These are phyloP conservation scores for Dentipellis sp. DNA, from an alignment of 768 basidiomycete genomes.

Conservation along the genomic window DNA sequence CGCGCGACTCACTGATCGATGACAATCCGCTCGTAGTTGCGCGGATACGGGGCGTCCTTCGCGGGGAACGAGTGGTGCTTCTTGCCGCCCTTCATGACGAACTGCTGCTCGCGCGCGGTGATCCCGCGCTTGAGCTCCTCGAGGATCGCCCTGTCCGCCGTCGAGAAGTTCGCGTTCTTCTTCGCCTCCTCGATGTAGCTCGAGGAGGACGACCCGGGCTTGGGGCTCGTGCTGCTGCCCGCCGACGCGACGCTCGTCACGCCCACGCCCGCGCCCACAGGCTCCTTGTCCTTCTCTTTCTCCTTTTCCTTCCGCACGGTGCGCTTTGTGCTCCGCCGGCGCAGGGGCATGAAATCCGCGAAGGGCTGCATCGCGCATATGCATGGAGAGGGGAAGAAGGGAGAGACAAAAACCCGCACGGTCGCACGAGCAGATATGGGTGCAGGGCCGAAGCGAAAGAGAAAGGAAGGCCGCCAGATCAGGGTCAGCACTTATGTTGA, in stretches of 20 bases:
- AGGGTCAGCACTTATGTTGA: neutral
- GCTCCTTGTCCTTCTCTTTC: slow-evolving; percentile 2
- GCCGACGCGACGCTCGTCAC: neutral
- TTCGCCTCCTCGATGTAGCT: neutral
- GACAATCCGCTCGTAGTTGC: slow-evolving; percentile 52
- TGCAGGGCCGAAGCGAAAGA: neutral
- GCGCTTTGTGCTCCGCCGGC: slow-evolving; percentile 7
- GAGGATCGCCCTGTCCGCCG: slow-evolving; percentile 52
- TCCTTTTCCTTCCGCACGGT: slow-evolving; percentile 5
- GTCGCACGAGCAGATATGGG: neutral
- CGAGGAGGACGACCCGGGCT: neutral
- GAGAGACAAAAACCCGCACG: neutral
- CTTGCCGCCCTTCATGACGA: slow-evolving; percentile 38
- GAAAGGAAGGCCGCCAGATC: neutral
- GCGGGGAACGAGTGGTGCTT: slow-evolving; percentile 46
- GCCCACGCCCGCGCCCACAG: neutral
- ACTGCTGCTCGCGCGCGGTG: slow-evolving; percentile 45
- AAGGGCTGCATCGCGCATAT: slow-evolving; percentile 4
- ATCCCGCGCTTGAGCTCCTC: slow-evolving; percentile 45
- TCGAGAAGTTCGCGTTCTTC: slow-evolving; percentile 35
- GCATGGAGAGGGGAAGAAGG: neutral
- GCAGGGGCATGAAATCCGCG: slow-evolving; percentile 9
- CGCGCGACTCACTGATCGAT: slow-evolving; percentile 52
- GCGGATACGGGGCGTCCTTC: slow-evolving; percentile 57
- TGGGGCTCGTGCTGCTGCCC: neutral